Evolutionary conservation across 2,329 filamentous ascomycete genomes (phyloP).

Genomic region (Leptographium procerum): DNA sequence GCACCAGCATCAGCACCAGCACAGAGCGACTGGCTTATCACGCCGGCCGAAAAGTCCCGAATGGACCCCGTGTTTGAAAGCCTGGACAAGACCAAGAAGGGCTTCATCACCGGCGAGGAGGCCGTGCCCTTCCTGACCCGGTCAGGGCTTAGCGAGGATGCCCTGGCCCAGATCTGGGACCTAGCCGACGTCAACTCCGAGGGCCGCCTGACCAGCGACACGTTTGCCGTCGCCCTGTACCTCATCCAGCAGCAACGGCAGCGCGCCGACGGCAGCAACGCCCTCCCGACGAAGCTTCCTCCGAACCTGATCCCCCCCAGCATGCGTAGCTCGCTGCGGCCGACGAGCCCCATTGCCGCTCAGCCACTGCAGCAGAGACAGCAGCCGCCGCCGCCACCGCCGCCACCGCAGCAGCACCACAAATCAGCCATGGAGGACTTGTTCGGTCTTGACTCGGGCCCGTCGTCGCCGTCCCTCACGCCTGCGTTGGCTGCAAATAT

Average conservation of each 20-base stretch:
- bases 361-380: slow-evolving; percentile 32
- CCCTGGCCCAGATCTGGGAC: slow-evolving; percentile 92
- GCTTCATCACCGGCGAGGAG: slow-evolving; percentile 85
- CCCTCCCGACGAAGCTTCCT: slow-evolving; percentile 67
- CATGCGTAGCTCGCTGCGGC: slow-evolving; percentile 54
- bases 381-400: slow-evolving; percentile 24
- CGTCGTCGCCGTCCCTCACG: slow-evolving; percentile 32
- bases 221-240: slow-evolving; percentile 97
- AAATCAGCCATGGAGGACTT: slow-evolving; percentile 80
- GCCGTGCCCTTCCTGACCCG: slow-evolving; percentile 91
- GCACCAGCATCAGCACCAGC: slow-evolving; percentile 11
- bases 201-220: slow-evolving; percentile 73
- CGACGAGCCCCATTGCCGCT: slow-evolving; percentile 32
- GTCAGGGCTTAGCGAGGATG: slow-evolving; percentile 79
- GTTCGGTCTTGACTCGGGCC: slow-evolving; percentile 73
- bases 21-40: slow-evolving; percentile 64
- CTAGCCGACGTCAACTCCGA: slow-evolving; percentile 87
- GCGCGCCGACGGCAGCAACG: slow-evolving; percentile 46
- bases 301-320: slow-evolving; percentile 75
- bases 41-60: slow-evolving; percentile 68
- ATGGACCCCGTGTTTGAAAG: slow-evolving; percentile 80
- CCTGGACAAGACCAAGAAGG: slow-evolving; percentile 69
- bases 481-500: slow-evolving; percentile 6
- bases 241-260: slow-evolving; percentile 82
- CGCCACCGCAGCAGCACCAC: slow-evolving; percentile 24